A percentile compares a stretch with the other conserved stretches of the same genome.
phyloP scores from a whole-genome alignment of 2,329 filamentous ascomycete genomes.

The Exophiala xenobiotica region DNA sequence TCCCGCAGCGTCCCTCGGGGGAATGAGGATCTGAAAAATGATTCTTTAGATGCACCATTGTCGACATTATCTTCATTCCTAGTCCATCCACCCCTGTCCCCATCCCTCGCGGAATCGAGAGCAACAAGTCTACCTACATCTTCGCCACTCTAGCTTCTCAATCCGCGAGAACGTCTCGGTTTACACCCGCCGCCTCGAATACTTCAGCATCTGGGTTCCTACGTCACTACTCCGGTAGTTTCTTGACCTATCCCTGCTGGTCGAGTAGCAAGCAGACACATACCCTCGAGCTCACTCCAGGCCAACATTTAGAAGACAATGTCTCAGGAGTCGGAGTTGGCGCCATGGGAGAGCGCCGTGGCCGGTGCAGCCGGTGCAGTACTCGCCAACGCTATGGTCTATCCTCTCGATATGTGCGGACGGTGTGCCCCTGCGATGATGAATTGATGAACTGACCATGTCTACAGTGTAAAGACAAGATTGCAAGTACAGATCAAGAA shows the following conservation, averaged over 20 bases:
- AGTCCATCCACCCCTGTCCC: not conserved
- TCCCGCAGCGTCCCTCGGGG: conserved; percentile 14
- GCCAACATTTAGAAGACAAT: conserved; percentile 36
- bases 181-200: too few species aligned
- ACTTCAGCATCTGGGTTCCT: too few species aligned
- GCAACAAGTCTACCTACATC: not conserved
- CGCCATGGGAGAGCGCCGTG: conserved; percentile 89
- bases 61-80: not conserved
- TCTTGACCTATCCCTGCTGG: too few species aligned
- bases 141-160: too few species aligned
- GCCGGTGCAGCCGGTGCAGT: conserved; percentile 92
- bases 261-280: too few species aligned
- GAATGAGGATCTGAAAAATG: conserved; percentile 19
- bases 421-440: too few species aligned
- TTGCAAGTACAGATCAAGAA: conserved; percentile 89
- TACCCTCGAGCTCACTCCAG: not conserved
- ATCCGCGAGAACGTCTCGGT: too few species aligned
- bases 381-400: conserved; percentile 90
- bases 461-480: conserved; percentile 86
- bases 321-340: conserved; percentile 68
- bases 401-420: conserved; percentile 91
- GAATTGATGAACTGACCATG: too few species aligned
- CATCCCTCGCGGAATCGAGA: too few species aligned
- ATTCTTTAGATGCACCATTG: not conserved
- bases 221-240: too few species aligned